phyloP scores from a whole-genome alignment of 257 asterid species.

The Nicotiana paniculata region DNA sequence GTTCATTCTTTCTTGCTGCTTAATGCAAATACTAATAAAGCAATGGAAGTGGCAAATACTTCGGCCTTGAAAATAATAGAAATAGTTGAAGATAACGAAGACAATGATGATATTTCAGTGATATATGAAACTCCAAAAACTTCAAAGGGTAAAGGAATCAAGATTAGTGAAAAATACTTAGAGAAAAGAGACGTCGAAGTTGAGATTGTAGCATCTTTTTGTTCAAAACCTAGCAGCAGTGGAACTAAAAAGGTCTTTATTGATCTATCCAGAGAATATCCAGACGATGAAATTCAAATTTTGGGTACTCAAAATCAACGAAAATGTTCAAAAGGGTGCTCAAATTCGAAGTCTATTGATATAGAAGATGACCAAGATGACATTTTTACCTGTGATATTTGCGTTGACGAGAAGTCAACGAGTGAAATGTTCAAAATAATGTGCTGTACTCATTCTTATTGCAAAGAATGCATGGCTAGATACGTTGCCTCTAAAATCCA shows the following conservation, averaged over 20 bases:
- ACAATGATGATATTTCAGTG: background rate
- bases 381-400: slow-evolving; percentile 41
- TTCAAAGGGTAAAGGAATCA: background rate
- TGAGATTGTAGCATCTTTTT: too few species aligned
- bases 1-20: background rate
- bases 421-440: slow-evolving; percentile 21
- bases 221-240: background rate
- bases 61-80: background rate
- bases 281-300: background rate
- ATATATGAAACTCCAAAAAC: background rate
- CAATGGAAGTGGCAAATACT: background rate
- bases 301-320: background rate
- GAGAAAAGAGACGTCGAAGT: too few species aligned
- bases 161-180: background rate
- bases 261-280: background rate
- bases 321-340: background rate
- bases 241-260: background rate
- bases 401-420: slow-evolving; percentile 38
- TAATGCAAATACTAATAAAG: background rate
- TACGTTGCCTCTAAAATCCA: slow-evolving; percentile 51
- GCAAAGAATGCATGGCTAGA: slow-evolving; percentile 35
- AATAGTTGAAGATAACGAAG: background rate
- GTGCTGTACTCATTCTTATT: slow-evolving; percentile 47
- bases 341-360: background rate
- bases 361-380: background rate